phyloP scores from a whole-genome alignment of 1,284 basidiomycete genomes.

The Schizophyllum commune region DNA sequence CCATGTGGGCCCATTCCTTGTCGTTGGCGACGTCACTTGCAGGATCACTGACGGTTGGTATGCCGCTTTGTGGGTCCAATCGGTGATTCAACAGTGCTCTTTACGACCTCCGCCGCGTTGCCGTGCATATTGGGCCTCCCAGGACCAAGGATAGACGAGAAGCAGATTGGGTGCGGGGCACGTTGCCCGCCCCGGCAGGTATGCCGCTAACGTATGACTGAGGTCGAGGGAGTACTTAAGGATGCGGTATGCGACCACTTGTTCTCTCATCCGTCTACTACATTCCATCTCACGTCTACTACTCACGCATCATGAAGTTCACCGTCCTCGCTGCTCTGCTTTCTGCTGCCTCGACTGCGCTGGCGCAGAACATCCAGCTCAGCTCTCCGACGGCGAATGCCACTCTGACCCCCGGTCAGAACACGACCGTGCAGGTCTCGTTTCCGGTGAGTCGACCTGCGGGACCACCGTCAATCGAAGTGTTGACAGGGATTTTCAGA shows the following conservation, averaged over 20 bases:
- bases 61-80: too few species aligned
- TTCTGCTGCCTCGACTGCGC: slow-evolving; percentile 2
- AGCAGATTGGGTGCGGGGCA: too few species aligned
- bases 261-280: neutral
- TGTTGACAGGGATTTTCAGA: neutral
- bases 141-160: too few species aligned
- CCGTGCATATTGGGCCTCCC: too few species aligned
- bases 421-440: slow-evolving; percentile 7
- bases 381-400: slow-evolving; percentile 2
- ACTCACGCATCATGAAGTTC: slow-evolving; percentile 4
- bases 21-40: too few species aligned
- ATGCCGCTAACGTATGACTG: too few species aligned
- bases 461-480: neutral
- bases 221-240: neutral
- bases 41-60: too few species aligned
- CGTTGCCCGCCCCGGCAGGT: too few species aligned
- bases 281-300: neutral
- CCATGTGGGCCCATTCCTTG: too few species aligned
- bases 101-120: too few species aligned
- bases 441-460: slow-evolving; percentile 5
- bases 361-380: slow-evolving; percentile 8
- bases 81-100: too few species aligned
- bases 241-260: neutral
- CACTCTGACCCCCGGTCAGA: slow-evolving; percentile 4
- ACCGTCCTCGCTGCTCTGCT: slow-evolving; percentile 1